Conservation (phyloP, 495 filamentous ascomycete species). For the Viridothelium virens region DNA sequence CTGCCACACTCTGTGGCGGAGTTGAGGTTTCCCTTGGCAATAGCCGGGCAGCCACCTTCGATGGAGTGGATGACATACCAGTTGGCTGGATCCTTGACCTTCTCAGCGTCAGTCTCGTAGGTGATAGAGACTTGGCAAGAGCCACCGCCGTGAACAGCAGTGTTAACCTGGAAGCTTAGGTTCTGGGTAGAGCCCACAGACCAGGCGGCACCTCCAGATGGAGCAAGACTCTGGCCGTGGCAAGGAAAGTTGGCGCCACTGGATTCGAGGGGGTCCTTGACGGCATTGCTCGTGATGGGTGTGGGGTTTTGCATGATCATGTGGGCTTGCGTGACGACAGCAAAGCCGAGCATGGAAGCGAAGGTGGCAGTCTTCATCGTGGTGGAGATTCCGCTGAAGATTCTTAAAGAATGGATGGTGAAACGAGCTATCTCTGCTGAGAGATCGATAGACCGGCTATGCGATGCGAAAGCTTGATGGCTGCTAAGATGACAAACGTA, state of each 20-base stretch:
- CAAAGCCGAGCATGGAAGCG: slow-evolving; percentile 40
- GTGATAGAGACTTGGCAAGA: slow-evolving; percentile 82
- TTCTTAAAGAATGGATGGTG: slow-evolving; percentile 16
- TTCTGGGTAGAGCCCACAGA: slow-evolving; percentile 46
- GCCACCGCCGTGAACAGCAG: slow-evolving; percentile 74
- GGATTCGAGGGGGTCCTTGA: slow-evolving; percentile 51
- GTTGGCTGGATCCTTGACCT: slow-evolving; percentile 40
- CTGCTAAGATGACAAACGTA: background rate
- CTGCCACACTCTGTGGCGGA: slow-evolving; percentile 11
- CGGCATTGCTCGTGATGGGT: slow-evolving; percentile 13
- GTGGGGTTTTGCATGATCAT: slow-evolving; percentile 48
- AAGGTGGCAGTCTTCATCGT: slow-evolving; percentile 35
- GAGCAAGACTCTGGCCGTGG: slow-evolving; percentile 40
- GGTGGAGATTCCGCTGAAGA: slow-evolving; percentile 25
- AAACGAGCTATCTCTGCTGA: slow-evolving; percentile 18
- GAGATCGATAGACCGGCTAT: slow-evolving; percentile 30
- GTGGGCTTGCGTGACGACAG: slow-evolving; percentile 51
- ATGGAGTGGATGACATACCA: slow-evolving; percentile 82
- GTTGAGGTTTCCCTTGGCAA: slow-evolving; percentile 41
- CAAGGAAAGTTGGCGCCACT: slow-evolving; percentile 71
- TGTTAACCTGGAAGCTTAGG: slow-evolving; percentile 47
- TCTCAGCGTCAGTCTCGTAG: slow-evolving; percentile 55
- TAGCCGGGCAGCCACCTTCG: slow-evolving; percentile 68
- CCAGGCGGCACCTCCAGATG: slow-evolving; percentile 42
- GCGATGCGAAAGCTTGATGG: slow-evolving; percentile 16